Base-by-base conservation (phyloP, 2,329 filamentous ascomycete species). In the Rutstroemia sydowiana region DNA sequence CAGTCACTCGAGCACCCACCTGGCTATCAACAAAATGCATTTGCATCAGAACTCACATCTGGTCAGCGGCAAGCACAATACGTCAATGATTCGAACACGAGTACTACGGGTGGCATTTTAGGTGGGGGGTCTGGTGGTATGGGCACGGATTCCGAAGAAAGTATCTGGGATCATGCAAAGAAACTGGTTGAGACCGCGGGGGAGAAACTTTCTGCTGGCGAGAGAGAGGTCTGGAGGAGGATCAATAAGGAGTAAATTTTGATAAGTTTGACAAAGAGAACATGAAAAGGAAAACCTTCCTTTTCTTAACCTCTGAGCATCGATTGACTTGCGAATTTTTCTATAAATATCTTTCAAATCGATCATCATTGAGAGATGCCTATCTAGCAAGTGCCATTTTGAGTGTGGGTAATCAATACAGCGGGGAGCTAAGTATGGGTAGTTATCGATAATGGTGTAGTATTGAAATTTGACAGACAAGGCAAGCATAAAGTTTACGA, bases 181-280 rank as follows among this genome's bases (percentile, higher is more conserved):
- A 81, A 78, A 65, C 75, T 77, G 71, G 78, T 76, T 42, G 69
- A 73, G 54, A 73, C 73, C 31, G 80, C 79, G 6, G 79, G 80
- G 46, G 75, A 75, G 55, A 78, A 74, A 63, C 66, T 84, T 26
- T 76, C 74, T 8, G 76, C 74, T 13, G 79, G 78, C 13, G 81
- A 84, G 69, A 71, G 69, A 46, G 78, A 82, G 66, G 74, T 84
- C 21, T 84, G 81, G 81, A 76, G 75, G 67, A 75, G 73, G 62
- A 79, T 84, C 63, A 83, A 80, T 67, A 81, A 79, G 51, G 51
- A 62, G 54, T 48, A 50, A 9, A 39, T 44, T 49, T 41, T 20
- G 36, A 14, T 41, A 8, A 5, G 18, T 21, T 11, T 21, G 39
- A 18, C 18, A 39, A 18, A 13, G 14, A 37, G 9, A 37, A 37